Base-by-base conservation (phyloP, 2,329 filamentous ascomycete species). In the Rutstroemia sp. region DNA sequence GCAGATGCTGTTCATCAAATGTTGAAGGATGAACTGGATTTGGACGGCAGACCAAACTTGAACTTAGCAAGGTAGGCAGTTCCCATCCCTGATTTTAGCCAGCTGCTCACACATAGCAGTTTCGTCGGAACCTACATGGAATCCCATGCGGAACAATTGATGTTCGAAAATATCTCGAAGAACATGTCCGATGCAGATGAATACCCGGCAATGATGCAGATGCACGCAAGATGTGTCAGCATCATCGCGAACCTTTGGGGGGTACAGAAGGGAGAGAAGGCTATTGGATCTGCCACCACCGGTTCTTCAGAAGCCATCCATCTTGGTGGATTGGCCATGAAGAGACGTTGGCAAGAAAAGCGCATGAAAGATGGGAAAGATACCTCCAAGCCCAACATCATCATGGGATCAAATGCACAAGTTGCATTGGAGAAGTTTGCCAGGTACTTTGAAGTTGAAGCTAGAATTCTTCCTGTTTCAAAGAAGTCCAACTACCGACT, bases 91-190 rank as follows among this genome's bases (percentile, higher is more conserved):
- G 14, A 45, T 8, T 6, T 34, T 27, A 9, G 25, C 4, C 9
- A 46, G 30, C 19, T 44, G 45, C 51, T 63, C 42, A 56, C 62
- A 23, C 38, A 45, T 17, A 40, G 25, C 47, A 81, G 80, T 63
- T 89, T 89, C 58, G 86, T 89, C 1, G 80, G 81, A 39, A 89
- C 86, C 1, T 88, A 86, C 65, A 84, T 88, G 81, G 86, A 89
- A 65, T 75, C 77, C 10, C 79, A 86, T 62, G 85, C 82, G 5
- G 76, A 81, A 57, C 73, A 80, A 56, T 75, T 89, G 45, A 84
- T 89, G 76, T 71, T 79, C 19, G 83, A 88, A 63, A 87, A 88
- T 58, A 70, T 88, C 44, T 76, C 78, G 57, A 89, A 89, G 72
- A 89, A 89, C 64, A 75, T 89, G 70, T 79, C 82, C n/a, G 86